Evolutionary conservation across 2,329 filamentous ascomycete genomes (phyloP).

Genomic region (Phyllachora maydis): DNA sequence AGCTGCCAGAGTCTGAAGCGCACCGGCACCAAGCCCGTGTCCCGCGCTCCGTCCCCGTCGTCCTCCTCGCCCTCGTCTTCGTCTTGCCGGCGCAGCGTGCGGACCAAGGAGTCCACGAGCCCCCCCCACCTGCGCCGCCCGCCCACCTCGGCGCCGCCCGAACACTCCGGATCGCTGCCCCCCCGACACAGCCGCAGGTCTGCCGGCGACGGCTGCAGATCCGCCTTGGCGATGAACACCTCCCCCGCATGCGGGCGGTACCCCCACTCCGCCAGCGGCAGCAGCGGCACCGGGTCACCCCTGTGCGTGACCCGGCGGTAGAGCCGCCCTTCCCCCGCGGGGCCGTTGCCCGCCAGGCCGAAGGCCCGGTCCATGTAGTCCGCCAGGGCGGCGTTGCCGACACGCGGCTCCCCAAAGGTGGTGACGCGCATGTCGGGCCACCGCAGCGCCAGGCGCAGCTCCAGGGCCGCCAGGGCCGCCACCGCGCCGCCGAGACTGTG

Average conservation of each 20-base stretch:
- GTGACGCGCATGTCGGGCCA: conserved; percentile 60
- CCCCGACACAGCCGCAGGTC: conserved; percentile 59
- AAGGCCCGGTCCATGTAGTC: conserved; percentile 34
- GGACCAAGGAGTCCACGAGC: neutral
- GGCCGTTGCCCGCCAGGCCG: conserved; percentile 13
- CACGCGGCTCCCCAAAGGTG: conserved; percentile 75
- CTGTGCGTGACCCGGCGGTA: conserved; percentile 73
- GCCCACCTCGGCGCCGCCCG: conserved; percentile 31
- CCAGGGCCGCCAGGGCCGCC: conserved; percentile 67
- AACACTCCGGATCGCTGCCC: conserved; percentile 50
- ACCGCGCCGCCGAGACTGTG: conserved; percentile 89
- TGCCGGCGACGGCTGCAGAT: conserved; percentile 42
- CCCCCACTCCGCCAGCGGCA: conserved; percentile 76
- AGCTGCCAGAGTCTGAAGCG: conserved; percentile 72
- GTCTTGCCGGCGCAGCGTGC: conserved; percentile 1
- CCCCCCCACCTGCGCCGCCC: conserved; percentile 8
- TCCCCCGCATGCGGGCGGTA: conserved; percentile 74
- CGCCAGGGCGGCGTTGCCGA: conserved; percentile 36
- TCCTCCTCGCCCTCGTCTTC: conserved; percentile 7
- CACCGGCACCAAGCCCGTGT: conserved; percentile 36
- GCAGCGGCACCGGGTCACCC: conserved; percentile 71
- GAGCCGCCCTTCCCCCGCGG: conserved; percentile 11
- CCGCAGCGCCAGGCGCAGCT: conserved; percentile 51
- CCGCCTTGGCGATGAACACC: conserved; percentile 57
- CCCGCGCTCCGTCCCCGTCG: conserved; percentile 9